Evolutionary conservation across 1,284 basidiomycete species (phyloP).

Genomic region (Pyrrhoderma noxium): DNA sequence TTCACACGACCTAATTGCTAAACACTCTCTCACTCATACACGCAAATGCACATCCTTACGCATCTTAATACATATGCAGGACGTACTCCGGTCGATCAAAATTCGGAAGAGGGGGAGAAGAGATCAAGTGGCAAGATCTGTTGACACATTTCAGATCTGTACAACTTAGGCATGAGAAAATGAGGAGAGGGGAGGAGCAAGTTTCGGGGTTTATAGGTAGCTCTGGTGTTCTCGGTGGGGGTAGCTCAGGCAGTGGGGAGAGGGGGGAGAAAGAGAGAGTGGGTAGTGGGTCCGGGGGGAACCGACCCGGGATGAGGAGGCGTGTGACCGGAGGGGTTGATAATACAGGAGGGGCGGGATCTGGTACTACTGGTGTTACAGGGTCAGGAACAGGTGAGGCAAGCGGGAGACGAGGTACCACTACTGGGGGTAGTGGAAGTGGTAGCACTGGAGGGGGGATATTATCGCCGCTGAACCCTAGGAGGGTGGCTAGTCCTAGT

Average conservation of each 20-base stretch:
- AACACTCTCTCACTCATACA: too few relatives aligned
- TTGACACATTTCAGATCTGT: constrained; percentile 80
- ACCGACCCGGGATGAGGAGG: constrained; percentile 15
- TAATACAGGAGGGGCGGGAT: background rate
- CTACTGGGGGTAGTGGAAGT: background rate
- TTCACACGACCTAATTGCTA: too few relatives aligned
- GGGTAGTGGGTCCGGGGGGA: too few relatives aligned
- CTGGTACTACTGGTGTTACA: background rate
- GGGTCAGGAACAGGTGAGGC: background rate
- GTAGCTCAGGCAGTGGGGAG: too few relatives aligned
- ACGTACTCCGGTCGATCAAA: constrained; percentile 60
- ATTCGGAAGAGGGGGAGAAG: constrained; percentile 55
- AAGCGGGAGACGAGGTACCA: too few relatives aligned
- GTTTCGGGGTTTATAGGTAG: background rate
- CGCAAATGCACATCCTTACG: too few relatives aligned
- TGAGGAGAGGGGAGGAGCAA: constrained; percentile 41
- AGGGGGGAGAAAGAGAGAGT: too few relatives aligned
- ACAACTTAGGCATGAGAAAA: constrained; percentile 82
- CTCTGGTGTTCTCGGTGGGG: too few relatives aligned
- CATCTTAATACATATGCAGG: too few relatives aligned
- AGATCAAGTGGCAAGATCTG: constrained; percentile 93
- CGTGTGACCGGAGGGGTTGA: constrained; percentile 11
- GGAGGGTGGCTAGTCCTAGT: constrained; percentile 11
- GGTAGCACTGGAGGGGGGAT: constrained; percentile 8
- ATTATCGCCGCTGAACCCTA: constrained; percentile 16